Conservation (phyloP, 2,329 filamentous ascomycete genomes). For the Aspergillus calidoustus region DNA sequence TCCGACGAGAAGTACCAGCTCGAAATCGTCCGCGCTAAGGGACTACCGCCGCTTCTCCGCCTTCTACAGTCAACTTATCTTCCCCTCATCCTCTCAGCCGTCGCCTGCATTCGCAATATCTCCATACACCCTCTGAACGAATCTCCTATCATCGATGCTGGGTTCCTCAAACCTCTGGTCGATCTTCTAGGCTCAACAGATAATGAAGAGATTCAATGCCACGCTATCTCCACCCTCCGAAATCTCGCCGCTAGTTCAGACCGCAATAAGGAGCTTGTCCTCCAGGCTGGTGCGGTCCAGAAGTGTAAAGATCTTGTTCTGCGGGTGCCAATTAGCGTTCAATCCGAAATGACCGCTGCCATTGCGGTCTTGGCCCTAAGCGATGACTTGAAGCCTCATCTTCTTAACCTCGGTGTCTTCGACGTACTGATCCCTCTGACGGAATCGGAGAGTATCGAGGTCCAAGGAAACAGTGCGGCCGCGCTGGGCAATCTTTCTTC, state of each 20-base stretch:
- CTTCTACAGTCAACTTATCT: slow-evolving; percentile 94
- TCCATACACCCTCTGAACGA: slow-evolving; percentile 98
- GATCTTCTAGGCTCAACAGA: slow-evolving; percentile 93
- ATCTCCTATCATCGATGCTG: slow-evolving; percentile 96
- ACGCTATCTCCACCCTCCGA: slow-evolving; percentile 93
- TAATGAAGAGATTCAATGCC: slow-evolving; percentile 98
- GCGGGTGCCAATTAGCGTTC: slow-evolving; percentile 89
- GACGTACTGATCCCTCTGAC: slow-evolving; percentile 95
- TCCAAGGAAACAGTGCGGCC: slow-evolving; percentile 96
- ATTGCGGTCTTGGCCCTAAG: slow-evolving; percentile 95
- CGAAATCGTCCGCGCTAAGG: slow-evolving; percentile 89
- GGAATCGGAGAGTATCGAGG: slow-evolving; percentile 93
- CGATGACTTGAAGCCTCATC: slow-evolving; percentile 90
- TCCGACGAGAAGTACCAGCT: slow-evolving; percentile 99
- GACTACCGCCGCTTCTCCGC: slow-evolving; percentile 81
- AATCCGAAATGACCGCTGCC: slow-evolving; percentile 99
- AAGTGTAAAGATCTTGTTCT: slow-evolving; percentile 98
- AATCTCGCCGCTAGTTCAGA: slow-evolving; percentile 97
- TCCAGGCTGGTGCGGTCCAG: slow-evolving; percentile 94
- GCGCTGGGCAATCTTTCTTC: slow-evolving; percentile 94
- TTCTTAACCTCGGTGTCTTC: slow-evolving; percentile 90
- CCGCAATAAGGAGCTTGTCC: slow-evolving; percentile 94
- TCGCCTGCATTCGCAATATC: slow-evolving; percentile 98
- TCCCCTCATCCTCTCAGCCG: slow-evolving; percentile 91
- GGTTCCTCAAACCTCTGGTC: slow-evolving; percentile 90